These are phyloP conservation scores for Monosporascus cannonballus DNA, from an alignment of 2,329 filamentous ascomycete species.

Conservation along the genomic window DNA sequence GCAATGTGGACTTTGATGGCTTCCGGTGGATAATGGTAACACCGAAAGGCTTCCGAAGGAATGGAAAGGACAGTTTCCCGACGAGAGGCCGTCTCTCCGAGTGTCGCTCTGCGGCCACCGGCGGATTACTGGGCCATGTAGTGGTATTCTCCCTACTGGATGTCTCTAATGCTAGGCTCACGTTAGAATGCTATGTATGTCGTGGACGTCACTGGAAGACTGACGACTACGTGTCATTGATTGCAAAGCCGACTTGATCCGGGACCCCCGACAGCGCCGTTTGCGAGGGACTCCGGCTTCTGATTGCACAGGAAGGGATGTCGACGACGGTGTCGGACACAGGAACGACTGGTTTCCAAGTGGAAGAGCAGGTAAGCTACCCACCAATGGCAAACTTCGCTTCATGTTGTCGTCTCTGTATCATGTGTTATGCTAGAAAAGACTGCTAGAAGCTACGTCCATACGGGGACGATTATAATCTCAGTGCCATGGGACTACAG, in stretches of 20 bases:
- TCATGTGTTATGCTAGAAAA: neutral
- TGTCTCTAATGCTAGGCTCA: conserved; percentile 16
- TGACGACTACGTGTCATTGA: conserved; percentile 34
- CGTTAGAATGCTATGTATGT: conserved; percentile 4
- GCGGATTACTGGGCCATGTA: conserved; percentile 17
- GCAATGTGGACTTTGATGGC: conserved; percentile 30
- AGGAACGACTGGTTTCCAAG: conserved; percentile 13
- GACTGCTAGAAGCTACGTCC: neutral
- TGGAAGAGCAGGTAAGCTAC: conserved; percentile 12
- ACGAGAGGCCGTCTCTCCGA: conserved; percentile 18
- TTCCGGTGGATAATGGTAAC: conserved; percentile 34
- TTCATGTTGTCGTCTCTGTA: conserved; percentile 15
- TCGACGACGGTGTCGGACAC: conserved; percentile 13
- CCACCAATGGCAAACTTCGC: conserved; percentile 13
- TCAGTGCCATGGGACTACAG: neutral
- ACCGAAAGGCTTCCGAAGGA: conserved; percentile 32
- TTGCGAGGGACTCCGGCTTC: conserved; percentile 27
- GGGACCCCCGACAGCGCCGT: conserved; percentile 33
- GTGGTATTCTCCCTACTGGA: conserved; percentile 14
- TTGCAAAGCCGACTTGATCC: conserved; percentile 34
- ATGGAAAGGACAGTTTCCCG: conserved; percentile 33
- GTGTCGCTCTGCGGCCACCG: conserved; percentile 12
- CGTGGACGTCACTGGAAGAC: conserved; percentile 2
- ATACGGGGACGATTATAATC: neutral
- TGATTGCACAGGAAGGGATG: conserved; percentile 19